Base-by-base conservation (phyloP, 2,329 filamentous ascomycete genomes). In the Orbilia javanica region DNA sequence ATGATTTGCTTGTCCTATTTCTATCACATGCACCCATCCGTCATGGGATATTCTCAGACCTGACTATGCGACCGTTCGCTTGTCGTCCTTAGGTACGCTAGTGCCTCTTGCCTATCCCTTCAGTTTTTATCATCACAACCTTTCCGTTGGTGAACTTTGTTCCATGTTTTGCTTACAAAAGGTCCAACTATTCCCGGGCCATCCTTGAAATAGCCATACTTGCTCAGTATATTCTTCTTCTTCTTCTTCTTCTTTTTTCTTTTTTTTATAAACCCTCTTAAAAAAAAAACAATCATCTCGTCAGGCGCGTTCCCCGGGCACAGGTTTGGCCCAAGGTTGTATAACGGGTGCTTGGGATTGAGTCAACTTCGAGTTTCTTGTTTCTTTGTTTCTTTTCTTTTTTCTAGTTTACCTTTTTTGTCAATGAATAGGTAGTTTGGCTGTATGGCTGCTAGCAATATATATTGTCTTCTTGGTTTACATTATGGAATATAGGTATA, bases 401-500 rank as follows among this genome's bases (percentile, higher is more conserved):
- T 31, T 22, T 18, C 22, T 50, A 4, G 3, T 36, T 29, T 36
- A 4, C 27, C 8, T 55, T 22, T 10, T 36, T 22, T 18, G 18
- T 57, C 52, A 20, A 53, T 22, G 52, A 18, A 34, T 31, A 50
- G 8, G 13, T 44, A 18, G n/a, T 31, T 57, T 57, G 22, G 52
- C 52, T 36, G 15, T 20, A 18, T 11, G 31, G 6, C 22, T 57
- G 15, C 3, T 15, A 34, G 31, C 18, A 55, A 22, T 55, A 55
- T 55, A 55, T 55, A 55, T 55, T 20, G 29, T 55, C n/a, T 57
- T 18, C 52, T 57, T n/a, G 31, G 13, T 53, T 53, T 31, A 53
- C 22, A 2, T 39, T 8, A 39, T 36, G 34, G 34, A 36, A 11
- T 39, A 39, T 39, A n/a, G n/a, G n/a, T n/a, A 1, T 15, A 13